phyloP scores from a whole-genome alignment of 345 rosid genomes.

The Linum tenue region DNA sequence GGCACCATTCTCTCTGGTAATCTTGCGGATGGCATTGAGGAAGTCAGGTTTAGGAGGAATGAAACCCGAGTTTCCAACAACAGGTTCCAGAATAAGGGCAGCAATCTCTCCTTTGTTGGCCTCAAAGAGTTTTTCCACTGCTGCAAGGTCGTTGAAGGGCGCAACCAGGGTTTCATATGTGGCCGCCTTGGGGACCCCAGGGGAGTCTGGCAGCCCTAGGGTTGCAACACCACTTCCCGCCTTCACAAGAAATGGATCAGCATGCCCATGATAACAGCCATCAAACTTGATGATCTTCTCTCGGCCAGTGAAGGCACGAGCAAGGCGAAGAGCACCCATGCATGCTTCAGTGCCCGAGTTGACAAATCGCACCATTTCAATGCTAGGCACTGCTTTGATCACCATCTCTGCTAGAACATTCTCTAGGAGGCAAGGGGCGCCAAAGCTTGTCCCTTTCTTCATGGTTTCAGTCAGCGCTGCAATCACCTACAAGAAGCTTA shows the following conservation, averaged over 20 bases:
- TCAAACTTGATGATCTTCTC: slow-evolving; percentile 76
- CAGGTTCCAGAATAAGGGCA: slow-evolving; percentile 79
- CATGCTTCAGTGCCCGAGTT: slow-evolving; percentile 95
- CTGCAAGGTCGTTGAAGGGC: slow-evolving; percentile 54
- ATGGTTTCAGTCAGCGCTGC: slow-evolving; percentile 80
- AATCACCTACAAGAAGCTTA: slow-evolving; percentile 45
- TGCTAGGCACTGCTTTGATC: slow-evolving; percentile 82
- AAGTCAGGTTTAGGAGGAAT: slow-evolving; percentile 61
- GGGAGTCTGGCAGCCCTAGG: slow-evolving; percentile 83
- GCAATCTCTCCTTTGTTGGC: slow-evolving; percentile 64
- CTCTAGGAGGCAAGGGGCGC: slow-evolving; percentile 95
- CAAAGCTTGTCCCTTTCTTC: slow-evolving; percentile 99
- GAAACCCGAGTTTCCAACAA: slow-evolving; percentile 87
- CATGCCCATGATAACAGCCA: slow-evolving; percentile 98
- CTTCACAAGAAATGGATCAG: slow-evolving; percentile 86
- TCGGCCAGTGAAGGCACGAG: slow-evolving; percentile 75
- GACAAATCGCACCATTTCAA: slow-evolving; percentile 92
- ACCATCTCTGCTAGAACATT: slow-evolving; percentile 85
- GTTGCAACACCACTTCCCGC: slow-evolving; percentile 99
- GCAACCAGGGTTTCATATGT: slow-evolving; percentile 73
- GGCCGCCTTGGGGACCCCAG: slow-evolving; percentile 89
- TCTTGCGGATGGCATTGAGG: slow-evolving; percentile 44
- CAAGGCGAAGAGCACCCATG: slow-evolving; percentile 90
- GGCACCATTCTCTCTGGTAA: slow-evolving; percentile 53
- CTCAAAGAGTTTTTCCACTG: slow-evolving; percentile 52